These are phyloP conservation scores for Phialophora tarda DNA, from an alignment of 2,329 filamentous ascomycete genomes.

Conservation along the genomic window DNA sequence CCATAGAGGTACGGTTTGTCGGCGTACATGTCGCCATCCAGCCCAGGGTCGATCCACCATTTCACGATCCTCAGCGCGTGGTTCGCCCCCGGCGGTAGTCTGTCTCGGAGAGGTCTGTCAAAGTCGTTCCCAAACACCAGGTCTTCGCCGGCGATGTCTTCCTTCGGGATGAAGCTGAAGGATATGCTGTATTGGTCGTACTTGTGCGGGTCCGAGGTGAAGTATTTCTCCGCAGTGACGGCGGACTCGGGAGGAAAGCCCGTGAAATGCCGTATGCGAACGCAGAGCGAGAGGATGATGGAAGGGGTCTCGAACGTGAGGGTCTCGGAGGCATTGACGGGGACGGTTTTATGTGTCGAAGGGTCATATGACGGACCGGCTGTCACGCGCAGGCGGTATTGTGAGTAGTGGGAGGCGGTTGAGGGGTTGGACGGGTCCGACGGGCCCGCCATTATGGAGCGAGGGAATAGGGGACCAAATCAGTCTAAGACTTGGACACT, in stretches of 20 bases:
- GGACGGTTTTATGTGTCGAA: slow-evolving; percentile 72
- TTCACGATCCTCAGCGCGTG: slow-evolving; percentile 84
- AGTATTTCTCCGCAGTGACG: slow-evolving; percentile 72
- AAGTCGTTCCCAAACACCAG: slow-evolving; percentile 96
- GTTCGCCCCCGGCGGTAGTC: slow-evolving; percentile 82
- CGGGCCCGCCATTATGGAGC: background rate
- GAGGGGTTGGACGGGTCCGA: slow-evolving; percentile 1
- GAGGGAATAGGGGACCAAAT: background rate
- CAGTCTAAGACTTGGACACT: background rate
- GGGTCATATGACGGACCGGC: slow-evolving; percentile 78
- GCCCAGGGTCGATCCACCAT: slow-evolving; percentile 87
- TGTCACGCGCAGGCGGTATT: slow-evolving; percentile 79
- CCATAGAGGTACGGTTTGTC: slow-evolving; percentile 88
- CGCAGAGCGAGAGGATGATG: slow-evolving; percentile 72
- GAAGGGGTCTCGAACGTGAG: slow-evolving; percentile 67
- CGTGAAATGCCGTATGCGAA: slow-evolving; percentile 72
- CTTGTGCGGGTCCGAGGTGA: slow-evolving; percentile 70
- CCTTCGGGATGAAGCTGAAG: slow-evolving; percentile 77
- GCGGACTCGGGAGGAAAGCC: slow-evolving; percentile 75
- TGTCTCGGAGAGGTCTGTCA: slow-evolving; percentile 84
- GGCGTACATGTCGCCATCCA: slow-evolving; percentile 88
- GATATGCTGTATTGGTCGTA: slow-evolving; percentile 84
- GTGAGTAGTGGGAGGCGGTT: slow-evolving; percentile 20
- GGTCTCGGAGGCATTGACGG: slow-evolving; percentile 72
- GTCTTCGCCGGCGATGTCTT: slow-evolving; percentile 68